Evolutionary conservation across 768 basidiomycete genomes (phyloP).

Genomic region (Naganishia friedmannii): DNA sequence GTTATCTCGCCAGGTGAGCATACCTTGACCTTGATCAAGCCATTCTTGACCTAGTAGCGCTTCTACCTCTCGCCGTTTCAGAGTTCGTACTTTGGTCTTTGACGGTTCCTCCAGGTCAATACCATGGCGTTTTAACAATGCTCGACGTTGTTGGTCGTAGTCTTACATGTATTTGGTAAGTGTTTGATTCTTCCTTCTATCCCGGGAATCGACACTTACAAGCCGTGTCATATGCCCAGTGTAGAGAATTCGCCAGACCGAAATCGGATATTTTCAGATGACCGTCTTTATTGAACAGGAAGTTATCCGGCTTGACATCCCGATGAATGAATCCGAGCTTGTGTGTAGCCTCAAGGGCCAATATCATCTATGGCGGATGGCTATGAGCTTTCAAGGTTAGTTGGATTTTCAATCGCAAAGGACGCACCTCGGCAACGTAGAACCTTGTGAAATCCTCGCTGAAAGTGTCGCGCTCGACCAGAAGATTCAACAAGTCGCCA

Average conservation of each 20-base stretch:
- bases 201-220: neutral
- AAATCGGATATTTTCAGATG: slow-evolving; percentile 95
- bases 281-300: slow-evolving; percentile 87
- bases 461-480: slow-evolving; percentile 69
- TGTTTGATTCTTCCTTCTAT: neutral
- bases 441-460: slow-evolving; percentile 60
- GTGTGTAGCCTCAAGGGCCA: slow-evolving; percentile 88
- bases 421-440: slow-evolving; percentile 81
- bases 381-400: neutral
- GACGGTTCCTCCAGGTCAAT: slow-evolving; percentile 88
- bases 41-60: slow-evolving; percentile 68
- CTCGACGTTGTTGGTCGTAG: slow-evolving; percentile 88
- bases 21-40: slow-evolving; percentile 66
- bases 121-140: slow-evolving; percentile 85
- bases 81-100: slow-evolving; percentile 69
- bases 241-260: slow-evolving; percentile 81
- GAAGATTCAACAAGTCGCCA: slow-evolving; percentile 89
- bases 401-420: neutral
- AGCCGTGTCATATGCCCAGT: slow-evolving; percentile 95
- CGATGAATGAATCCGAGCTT: slow-evolving; percentile 94
- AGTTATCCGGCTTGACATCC: slow-evolving; percentile 91
- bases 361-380: slow-evolving; percentile 67
- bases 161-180: slow-evolving; percentile 50
- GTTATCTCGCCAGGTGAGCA: slow-evolving; percentile 95
- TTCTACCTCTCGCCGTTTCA: slow-evolving; percentile 80